A percentile compares a stretch with the other conserved stretches of the same genome.
phyloP scores from a whole-genome alignment of 2,329 filamentous ascomycete species.

The Stachybotrys echinatus region DNA sequence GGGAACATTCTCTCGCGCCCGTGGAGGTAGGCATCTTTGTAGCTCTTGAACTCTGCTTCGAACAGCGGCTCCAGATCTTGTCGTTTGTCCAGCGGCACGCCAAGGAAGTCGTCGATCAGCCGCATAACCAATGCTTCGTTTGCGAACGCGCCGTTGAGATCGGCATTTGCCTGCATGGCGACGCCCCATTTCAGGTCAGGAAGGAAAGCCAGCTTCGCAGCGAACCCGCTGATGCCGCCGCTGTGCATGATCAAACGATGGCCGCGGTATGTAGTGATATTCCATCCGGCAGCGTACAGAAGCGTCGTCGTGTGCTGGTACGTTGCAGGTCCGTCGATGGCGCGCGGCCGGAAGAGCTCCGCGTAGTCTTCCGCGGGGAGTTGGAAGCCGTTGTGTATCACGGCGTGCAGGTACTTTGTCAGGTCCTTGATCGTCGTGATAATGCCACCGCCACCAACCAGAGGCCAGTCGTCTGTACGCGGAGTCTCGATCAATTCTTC shows the following conservation, averaged over 20 bases:
- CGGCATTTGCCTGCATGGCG: constrained; percentile 10
- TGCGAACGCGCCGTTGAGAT: not conserved
- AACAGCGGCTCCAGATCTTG: constrained; percentile 2
- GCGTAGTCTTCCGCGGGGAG: constrained; percentile 11
- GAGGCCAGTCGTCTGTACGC: constrained; percentile 19
- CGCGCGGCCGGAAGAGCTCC: constrained; percentile 11
- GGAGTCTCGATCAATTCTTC: too few relatives aligned
- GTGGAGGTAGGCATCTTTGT: not conserved
- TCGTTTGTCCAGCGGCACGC: constrained; percentile 4
- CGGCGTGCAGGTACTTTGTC: constrained; percentile 19
- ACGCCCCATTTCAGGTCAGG: constrained; percentile 12
- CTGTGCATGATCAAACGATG: constrained; percentile 10
- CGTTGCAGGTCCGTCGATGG: not conserved
- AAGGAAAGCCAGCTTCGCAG: constrained; percentile 12
- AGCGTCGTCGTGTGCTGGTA: constrained; percentile 6
- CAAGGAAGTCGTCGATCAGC: constrained; percentile 13
- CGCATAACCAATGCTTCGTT: constrained; percentile 6
- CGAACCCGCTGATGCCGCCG: constrained; percentile 9
- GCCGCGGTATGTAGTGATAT: constrained; percentile 7
- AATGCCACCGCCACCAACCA: constrained; percentile 33
- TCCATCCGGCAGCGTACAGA: constrained; percentile 13
- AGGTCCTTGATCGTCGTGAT: constrained; percentile 30
- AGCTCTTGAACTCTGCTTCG: not conserved
- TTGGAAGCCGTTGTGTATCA: constrained; percentile 15
- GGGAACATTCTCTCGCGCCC: not conserved